phyloP scores from a whole-genome alignment of 306 rosid genomes.

The Lathyrus aphaca region DNA sequence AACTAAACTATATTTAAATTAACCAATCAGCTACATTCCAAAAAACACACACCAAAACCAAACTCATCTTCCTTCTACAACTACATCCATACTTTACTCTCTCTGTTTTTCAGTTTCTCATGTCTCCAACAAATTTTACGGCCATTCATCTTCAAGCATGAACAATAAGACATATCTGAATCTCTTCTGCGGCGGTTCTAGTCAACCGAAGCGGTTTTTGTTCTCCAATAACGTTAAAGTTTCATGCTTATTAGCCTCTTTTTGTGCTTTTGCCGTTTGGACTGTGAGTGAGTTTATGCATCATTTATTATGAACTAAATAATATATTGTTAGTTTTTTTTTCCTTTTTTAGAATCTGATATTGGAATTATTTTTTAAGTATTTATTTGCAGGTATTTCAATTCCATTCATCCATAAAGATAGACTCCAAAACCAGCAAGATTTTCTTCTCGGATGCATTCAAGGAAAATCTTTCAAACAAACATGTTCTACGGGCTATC shows the following conservation, averaged over 20 bases:
- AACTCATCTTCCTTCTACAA: neutral
- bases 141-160: constrained; percentile 39
- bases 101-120: neutral
- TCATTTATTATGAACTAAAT: no score
- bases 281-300: constrained; percentile 33
- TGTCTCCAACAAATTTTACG: neutral
- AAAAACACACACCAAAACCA: neutral
- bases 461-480: neutral
- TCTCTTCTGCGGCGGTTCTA: constrained; percentile 36
- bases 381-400: constrained; percentile 10
- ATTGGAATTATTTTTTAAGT: constrained; percentile 3
- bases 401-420: constrained; percentile 2
- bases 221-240: constrained; percentile 32
- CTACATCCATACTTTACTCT: neutral
- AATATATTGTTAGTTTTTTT: neutral
- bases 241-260: constrained; percentile 32
- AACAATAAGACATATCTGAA: constrained; percentile 34
- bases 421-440: neutral
- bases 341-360: neutral
- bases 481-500: constrained; percentile 45
- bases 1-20: neutral
- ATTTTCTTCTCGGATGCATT: constrained; percentile 1
- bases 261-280: constrained; percentile 35
- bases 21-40: neutral
- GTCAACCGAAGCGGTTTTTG: constrained; percentile 26